A percentile compares a stretch with the other conserved stretches of the same genome.
These are phyloP conservation scores for Ogataea methanolica DNA, from an alignment of 805 yeast species.

Conservation along the genomic window DNA sequence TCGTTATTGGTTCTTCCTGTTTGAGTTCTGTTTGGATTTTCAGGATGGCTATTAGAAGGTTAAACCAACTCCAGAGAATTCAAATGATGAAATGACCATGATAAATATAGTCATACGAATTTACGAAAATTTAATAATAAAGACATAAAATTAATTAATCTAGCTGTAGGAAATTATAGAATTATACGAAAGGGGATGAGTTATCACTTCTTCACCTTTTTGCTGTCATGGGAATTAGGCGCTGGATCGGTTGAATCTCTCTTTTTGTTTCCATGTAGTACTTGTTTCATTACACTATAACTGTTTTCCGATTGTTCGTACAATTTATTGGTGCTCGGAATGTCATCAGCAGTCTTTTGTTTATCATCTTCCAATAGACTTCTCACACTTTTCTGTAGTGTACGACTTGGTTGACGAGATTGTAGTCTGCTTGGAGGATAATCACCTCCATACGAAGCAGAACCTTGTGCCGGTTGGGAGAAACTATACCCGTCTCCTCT, in stretches of 20 bases:
- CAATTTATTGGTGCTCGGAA: conserved; percentile 5
- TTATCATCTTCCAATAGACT: too few species aligned
- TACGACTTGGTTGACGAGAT: conserved; percentile 3
- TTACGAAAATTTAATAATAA: too few species aligned
- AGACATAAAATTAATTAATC: not conserved
- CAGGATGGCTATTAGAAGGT: conserved; percentile 46
- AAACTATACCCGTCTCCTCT: not conserved
- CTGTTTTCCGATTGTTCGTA: conserved; percentile 13
- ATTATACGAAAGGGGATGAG: not conserved
- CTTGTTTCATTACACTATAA: conserved; percentile 15
- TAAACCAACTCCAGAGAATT: conserved; percentile 65
- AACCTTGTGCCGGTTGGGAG: too few species aligned
- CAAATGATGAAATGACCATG: conserved; percentile 29
- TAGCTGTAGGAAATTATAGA: not conserved
- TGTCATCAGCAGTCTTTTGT: too few species aligned
- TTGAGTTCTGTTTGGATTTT: conserved; percentile 41
- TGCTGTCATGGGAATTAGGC: not conserved
- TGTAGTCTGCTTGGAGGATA: conserved; percentile 7
- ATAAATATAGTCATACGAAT: not conserved
- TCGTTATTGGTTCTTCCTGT: conserved; percentile 44
- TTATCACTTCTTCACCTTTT: conserved; percentile 7
- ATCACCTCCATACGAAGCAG: not conserved
- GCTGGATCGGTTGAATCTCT: conserved; percentile 5
- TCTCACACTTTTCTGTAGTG: not conserved
- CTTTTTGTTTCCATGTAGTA: conserved; percentile 11